These are phyloP conservation scores for Tephrocybe sp. DNA, from an alignment of 768 basidiomycete species.

Conservation along the genomic window DNA sequence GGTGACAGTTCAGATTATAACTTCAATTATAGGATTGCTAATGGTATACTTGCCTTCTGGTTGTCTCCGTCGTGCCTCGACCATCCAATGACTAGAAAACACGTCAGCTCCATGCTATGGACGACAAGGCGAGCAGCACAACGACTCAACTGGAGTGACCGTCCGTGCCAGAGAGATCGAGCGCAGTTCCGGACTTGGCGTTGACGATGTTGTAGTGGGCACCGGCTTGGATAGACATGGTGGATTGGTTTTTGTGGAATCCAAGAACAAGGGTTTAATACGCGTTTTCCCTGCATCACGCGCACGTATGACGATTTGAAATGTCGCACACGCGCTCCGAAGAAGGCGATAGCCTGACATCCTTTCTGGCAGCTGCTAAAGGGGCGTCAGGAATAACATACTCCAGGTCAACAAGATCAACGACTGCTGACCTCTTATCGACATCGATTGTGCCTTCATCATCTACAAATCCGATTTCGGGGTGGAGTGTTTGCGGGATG, in stretches of 20 bases:
- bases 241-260: not conserved
- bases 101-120: not conserved
- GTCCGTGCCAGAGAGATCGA: slow-evolving; percentile 52
- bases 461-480: no score
- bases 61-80: slow-evolving; percentile 36
- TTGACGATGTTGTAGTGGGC: slow-evolving; percentile 20
- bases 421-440: slow-evolving; percentile 10
- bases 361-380: not conserved
- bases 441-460: no score
- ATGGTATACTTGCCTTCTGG: slow-evolving; percentile 43
- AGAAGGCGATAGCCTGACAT: no score
- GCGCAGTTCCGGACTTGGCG: slow-evolving; percentile 35
- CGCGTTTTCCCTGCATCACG: not conserved
- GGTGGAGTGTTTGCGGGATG: no score
- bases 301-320: no score
- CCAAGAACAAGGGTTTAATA: slow-evolving; percentile 1
- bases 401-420: not conserved
- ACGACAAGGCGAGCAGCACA: not conserved
- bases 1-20: no score
- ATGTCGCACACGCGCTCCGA: no score
- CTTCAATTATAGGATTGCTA: no score
- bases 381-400: not conserved
- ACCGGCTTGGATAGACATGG: slow-evolving; percentile 17
- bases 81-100: slow-evolving; percentile 43
- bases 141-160: slow-evolving; percentile 33